Evolutionary conservation across 1,284 basidiomycete species (phyloP).

Genomic region (Melampsora americana): DNA sequence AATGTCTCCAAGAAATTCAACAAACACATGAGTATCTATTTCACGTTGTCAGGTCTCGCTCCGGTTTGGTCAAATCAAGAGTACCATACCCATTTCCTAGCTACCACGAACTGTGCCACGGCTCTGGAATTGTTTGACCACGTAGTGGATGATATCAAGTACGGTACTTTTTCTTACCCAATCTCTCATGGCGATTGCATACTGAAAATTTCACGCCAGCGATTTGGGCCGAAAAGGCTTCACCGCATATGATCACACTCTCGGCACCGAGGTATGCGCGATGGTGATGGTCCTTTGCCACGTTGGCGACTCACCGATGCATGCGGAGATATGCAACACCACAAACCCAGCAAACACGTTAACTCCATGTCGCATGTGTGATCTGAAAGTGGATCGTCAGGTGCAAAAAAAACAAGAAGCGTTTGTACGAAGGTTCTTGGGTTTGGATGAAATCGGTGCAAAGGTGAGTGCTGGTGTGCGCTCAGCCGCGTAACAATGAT

Average conservation of each 20-base stretch:
- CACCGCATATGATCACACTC: neutral
- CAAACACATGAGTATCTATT: no score
- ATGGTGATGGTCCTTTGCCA: no score
- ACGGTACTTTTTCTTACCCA: no score
- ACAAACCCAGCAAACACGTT: conserved; percentile 9
- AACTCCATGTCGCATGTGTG: neutral
- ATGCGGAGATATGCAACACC: conserved; percentile 11
- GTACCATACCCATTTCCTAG: conserved; percentile 8
- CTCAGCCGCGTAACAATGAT: no score
- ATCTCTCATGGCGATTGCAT: no score
- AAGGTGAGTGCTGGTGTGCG: no score
- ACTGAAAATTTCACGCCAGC: no score
- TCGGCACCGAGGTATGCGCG: neutral
- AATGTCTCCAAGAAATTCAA: conserved; percentile 7
- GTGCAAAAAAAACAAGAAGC: no score
- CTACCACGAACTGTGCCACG: neutral
- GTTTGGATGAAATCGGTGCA: no score
- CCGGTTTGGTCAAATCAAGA: conserved; percentile 4
- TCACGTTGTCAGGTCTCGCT: neutral
- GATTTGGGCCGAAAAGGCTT: neutral
- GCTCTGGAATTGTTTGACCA: conserved; percentile 5
- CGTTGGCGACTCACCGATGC: conserved; percentile 8
- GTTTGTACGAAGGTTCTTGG: no score
- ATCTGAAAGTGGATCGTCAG: no score
- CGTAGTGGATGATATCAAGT: conserved; percentile 12